phyloP scores from a whole-genome alignment of 2,329 filamentous ascomycete species.

The Phoma sp. region DNA sequence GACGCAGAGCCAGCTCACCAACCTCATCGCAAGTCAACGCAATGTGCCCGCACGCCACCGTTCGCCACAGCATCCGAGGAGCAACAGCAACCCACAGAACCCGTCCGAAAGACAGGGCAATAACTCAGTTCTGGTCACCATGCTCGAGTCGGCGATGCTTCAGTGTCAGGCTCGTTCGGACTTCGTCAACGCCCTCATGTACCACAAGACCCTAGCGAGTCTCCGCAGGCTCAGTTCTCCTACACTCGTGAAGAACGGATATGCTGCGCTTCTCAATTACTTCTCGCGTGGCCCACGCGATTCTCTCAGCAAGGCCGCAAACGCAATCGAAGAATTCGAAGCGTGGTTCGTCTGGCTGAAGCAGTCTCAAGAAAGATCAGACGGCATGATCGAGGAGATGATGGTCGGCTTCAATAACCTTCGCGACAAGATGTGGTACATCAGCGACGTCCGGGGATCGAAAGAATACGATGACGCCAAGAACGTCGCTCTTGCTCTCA shows the following conservation, averaged over 20 bases:
- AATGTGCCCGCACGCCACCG: constrained; percentile 44
- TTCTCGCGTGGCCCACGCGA: constrained; percentile 75
- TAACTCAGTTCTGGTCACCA: constrained; percentile 65
- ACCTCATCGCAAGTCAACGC: constrained; percentile 47
- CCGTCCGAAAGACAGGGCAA: constrained; percentile 46
- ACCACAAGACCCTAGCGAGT: constrained; percentile 82
- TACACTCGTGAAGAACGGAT: constrained; percentile 69
- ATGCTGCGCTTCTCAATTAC: constrained; percentile 74
- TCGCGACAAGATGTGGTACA: constrained; percentile 98
- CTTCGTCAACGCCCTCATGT: constrained; percentile 82
- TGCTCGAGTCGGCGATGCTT: constrained; percentile 77
- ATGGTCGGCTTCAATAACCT: constrained; percentile 75
- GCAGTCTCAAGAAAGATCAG: constrained; percentile 79
- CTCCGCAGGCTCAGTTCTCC: constrained; percentile 68
- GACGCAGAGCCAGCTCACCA: constrained; percentile 47
- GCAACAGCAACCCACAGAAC: constrained; percentile 50
- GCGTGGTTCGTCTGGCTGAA: constrained; percentile 85
- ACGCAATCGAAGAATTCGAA: constrained; percentile 78
- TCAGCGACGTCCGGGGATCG: constrained; percentile 90
- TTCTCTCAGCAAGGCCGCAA: constrained; percentile 71
- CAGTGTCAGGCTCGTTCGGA: constrained; percentile 81
- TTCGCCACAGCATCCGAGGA: constrained; percentile 47
- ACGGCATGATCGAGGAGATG: constrained; percentile 75
- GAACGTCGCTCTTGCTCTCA: constrained; percentile 84
- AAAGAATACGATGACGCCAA: constrained; percentile 85